Base-by-base conservation (phyloP, 2,329 filamentous ascomycete genomes). In the Phymatotrichopsis omnivora region DNA sequence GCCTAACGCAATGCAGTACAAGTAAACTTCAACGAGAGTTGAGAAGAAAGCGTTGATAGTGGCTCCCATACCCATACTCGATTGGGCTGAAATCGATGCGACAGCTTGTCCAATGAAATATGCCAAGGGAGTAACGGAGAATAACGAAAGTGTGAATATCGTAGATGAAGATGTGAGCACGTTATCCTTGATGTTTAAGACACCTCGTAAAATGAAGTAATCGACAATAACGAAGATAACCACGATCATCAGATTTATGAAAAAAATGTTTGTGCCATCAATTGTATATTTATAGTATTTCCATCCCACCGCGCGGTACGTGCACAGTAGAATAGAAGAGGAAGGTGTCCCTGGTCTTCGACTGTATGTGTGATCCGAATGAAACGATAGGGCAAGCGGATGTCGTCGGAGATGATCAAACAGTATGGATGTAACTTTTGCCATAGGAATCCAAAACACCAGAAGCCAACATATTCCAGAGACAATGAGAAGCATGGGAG, bases 251-350 rank as follows among this genome's bases (percentile, higher is more conserved):
- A 98, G 74, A 63, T 98, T 98, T 70, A 98, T 95, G 56, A 98
- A 76, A 67, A 98, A 96, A 61, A 98, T 93, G 66, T 98, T 98
- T 51, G 91, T 98, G 44, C 91, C 93, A 61, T 98, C 91, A 47
- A 98, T 73, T 3, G 91, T 98, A 66, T 98, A 98, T 67, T 98
- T 98, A 89, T 93, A 98, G 69, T 98, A 98, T 64, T 89, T 89
- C 56, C 78, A 72, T 10, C 91, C 91, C 10, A 93, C 89, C 32
- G 91, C 91, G 47, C 93, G 82, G 66, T 98, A 98, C 5, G 91
- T 98, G 72, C 91, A 98, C 25, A 98, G 73, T 14, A 98, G 70
- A 51, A 98, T 89, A 8, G 87, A 89, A 12, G 82, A 82, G 34
- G 85, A 82, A 16, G 82, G 78, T 12, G 78, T 77, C 35, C 80